Base-by-base conservation (phyloP, 1,284 basidiomycete species). In the Cerrena zonata region DNA sequence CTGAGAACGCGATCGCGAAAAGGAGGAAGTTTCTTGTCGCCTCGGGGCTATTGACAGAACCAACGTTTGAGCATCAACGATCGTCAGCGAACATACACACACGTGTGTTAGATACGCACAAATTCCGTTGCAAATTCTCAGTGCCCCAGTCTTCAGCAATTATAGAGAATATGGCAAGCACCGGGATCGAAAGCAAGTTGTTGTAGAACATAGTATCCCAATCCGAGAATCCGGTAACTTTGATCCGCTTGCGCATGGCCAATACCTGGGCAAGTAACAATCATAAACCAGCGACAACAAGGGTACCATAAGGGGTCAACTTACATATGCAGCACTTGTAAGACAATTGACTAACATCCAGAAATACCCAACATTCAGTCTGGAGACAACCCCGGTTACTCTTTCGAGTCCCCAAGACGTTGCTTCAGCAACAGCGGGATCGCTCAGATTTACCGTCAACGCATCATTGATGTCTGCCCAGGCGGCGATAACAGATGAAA, bases 121-220 rank as follows among this genome's bases (percentile, higher is more conserved):
- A 99, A 71, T 96, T 99, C 53, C 77, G 75, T 43, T 70, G 69
- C 36, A 99, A 73, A 63, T 86, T 94, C 52, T 81, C 85, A 4
- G 74, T 70, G 45, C 87, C 83, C 96, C 96, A 99, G 65, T 97
- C 85, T 70, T 99, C 96, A 37, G 89, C 73, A 48, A 94, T 59
- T 56, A 99, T 64, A 13, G 94, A 96, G 65, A 89, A 91, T 53
- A 94, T 59, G 37, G 82, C 75, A 39, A 99, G 76, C 34, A 98
- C 83, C 39, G 96, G 94, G 60, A 99, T 93, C 30, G 92, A 96
- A 45, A 99, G 76, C 47, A 98, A 69, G 70, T 99, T 99, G 76
- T 97, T 98, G 77, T 98, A 99, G 73, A 94, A 97, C 95, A 99
- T 98, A 23, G 94, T 90, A 66, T 99, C 96, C 94, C 94, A 97